phyloP scores from a whole-genome alignment of 768 basidiomycete genomes.

The Lentinus tigrinus region DNA sequence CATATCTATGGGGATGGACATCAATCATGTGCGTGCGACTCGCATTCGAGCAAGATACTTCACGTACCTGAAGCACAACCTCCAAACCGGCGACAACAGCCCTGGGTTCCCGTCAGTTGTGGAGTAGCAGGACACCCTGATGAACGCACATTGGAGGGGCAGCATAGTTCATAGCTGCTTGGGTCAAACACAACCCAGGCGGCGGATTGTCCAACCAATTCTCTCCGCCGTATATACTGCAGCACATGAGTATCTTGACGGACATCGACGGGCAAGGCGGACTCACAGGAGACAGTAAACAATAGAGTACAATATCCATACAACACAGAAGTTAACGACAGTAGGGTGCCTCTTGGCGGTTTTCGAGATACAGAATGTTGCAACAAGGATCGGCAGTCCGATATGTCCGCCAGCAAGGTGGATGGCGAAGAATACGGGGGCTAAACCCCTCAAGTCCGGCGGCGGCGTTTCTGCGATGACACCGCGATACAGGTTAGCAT shows the following conservation, averaged over 20 bases:
- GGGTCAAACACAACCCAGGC: conserved; percentile 42
- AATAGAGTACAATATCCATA: conserved; percentile 56
- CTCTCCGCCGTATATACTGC: conserved; percentile 34
- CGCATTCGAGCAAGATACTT: background rate
- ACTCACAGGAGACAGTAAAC: conserved; percentile 52
- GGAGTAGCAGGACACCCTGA: background rate
- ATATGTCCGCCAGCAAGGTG: conserved; percentile 54
- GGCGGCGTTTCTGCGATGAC: conserved; percentile 7
- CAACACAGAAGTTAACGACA: conserved; percentile 56
- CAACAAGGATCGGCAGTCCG: conserved; percentile 47
- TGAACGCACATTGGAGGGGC: conserved; percentile 51
- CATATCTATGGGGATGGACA: conserved; percentile 32
- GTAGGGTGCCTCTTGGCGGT: conserved; percentile 47
- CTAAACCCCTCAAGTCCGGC: conserved; percentile 25
- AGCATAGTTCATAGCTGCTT: conserved; percentile 54
- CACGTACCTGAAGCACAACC: conserved; percentile 41
- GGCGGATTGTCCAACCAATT: conserved; percentile 26
- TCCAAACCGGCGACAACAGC: conserved; percentile 39
- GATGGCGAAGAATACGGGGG: conserved; percentile 43
- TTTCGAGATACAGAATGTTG: conserved; percentile 44
- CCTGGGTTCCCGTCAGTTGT: conserved; percentile 27
- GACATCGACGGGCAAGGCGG: background rate
- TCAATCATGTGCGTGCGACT: background rate
- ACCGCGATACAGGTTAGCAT: background rate
- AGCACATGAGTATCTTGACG: background rate